phyloP scores from a whole-genome alignment of 176 grass and related monocot species.

The Avena sativa region DNA sequence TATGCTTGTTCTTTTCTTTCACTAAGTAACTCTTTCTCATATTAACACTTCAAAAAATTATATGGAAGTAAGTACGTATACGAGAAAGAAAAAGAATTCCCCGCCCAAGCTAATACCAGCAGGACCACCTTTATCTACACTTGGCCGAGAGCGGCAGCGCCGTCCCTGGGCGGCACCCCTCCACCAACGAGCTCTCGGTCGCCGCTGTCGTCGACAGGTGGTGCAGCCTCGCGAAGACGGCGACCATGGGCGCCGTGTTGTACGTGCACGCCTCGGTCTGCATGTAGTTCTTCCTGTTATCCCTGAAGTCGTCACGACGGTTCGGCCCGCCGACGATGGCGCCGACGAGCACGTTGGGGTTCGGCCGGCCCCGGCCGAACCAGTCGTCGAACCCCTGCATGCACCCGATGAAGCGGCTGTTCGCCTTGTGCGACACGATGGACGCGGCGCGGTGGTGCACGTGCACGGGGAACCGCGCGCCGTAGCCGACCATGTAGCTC shows the following conservation, averaged over 20 bases:
- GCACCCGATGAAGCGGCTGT: constrained; percentile 84
- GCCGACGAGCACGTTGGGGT: constrained; percentile 81
- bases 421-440: constrained; percentile 81
- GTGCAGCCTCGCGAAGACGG: constrained; percentile 80
- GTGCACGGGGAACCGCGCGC: constrained; percentile 54
- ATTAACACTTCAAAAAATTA: constrained; percentile 60
- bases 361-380: constrained; percentile 49
- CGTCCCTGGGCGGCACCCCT: background rate
- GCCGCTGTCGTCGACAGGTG: constrained; percentile 16
- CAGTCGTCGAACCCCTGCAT: constrained; percentile 92
- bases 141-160: constrained; percentile 9
- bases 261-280: constrained; percentile 95
- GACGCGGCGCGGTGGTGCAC: constrained; percentile 87
- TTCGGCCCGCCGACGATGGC: constrained; percentile 87
- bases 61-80: constrained; percentile 40
- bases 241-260: constrained; percentile 86
- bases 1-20: constrained; percentile 38
- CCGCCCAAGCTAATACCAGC: constrained; percentile 24
- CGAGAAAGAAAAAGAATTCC: constrained; percentile 65
- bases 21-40: constrained; percentile 54
- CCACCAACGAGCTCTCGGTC: background rate
- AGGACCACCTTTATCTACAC: constrained; percentile 45
- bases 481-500: constrained; percentile 87
- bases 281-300: constrained; percentile 71
- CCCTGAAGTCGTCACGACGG: constrained; percentile 70